A percentile compares a stretch with the other conserved stretches of the same genome.
Conservation (phyloP, 75 land plant species). For the Selaginella tamariscina region DNA sequence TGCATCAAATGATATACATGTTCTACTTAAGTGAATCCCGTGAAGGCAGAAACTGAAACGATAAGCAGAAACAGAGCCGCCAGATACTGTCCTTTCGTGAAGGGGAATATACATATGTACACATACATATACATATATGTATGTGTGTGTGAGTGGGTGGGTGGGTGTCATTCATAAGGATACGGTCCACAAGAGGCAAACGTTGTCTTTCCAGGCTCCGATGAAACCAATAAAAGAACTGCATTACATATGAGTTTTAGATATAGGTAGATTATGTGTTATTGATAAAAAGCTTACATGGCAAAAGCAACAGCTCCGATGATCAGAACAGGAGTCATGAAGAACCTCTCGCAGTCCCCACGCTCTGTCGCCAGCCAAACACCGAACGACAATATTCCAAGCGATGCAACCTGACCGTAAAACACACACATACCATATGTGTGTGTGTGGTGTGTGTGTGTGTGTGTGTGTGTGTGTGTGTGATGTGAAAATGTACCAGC, state of each 20-base stretch:
- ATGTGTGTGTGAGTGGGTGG: no score
- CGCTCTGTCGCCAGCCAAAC: constrained; percentile 22
- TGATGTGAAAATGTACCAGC: neutral
- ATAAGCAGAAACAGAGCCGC: constrained; percentile 22
- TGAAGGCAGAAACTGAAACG: constrained; percentile 39
- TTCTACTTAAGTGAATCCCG: constrained; percentile 48
- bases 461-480: no score
- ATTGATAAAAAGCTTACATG: constrained; percentile 13
- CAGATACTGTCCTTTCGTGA: constrained; percentile 16
- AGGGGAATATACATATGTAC: constrained; percentile 1
- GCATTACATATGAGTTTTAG: neutral
- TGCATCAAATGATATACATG: neutral
- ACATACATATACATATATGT: neutral
- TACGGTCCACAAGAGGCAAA: constrained; percentile 18
- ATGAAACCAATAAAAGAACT: constrained; percentile 18
- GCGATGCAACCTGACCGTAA: constrained; percentile 12
- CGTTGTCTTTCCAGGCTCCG: constrained; percentile 19
- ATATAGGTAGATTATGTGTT: neutral
- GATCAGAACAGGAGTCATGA: constrained; percentile 18
- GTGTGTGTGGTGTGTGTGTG: no score
- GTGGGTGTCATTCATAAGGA: no score
- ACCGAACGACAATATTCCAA: constrained; percentile 16
- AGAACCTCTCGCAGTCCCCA: constrained; percentile 23
- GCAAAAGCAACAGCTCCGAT: constrained; percentile 17
- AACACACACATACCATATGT: neutral